These are phyloP conservation scores for Diplosphaera chodatii DNA, from an alignment of 139 green algal genomes.

Conservation along the genomic window DNA sequence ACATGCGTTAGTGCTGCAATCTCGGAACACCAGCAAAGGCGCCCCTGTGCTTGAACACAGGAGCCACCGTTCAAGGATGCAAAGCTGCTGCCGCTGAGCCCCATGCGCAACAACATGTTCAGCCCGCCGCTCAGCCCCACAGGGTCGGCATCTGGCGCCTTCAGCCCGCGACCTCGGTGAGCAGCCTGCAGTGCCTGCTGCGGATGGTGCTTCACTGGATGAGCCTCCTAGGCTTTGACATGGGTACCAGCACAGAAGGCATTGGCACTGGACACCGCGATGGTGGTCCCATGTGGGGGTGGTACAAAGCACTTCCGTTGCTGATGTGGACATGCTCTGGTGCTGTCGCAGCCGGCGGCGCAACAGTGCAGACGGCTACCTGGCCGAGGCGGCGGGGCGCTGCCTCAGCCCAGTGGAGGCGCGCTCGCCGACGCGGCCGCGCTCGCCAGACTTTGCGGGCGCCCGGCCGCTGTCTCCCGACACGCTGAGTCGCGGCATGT, in stretches of 20 bases:
- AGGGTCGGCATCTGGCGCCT: background rate
- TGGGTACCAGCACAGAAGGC: no score
- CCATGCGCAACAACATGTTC: conserved; percentile 2
- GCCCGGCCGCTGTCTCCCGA: conserved; percentile 7
- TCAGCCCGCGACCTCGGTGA: background rate
- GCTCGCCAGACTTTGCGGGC: background rate
- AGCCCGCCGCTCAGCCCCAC: conserved; percentile 10
- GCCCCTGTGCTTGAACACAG: conserved; percentile 16
- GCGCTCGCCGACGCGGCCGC: background rate
- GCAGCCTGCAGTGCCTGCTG: no score
- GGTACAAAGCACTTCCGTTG: no score
- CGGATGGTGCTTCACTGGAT: no score
- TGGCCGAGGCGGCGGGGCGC: background rate
- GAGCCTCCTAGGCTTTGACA: no score
- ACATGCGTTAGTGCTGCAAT: no score
- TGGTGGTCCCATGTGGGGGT: no score
- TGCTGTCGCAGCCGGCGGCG: background rate
- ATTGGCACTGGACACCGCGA: no score
- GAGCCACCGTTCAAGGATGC: conserved; percentile 64
- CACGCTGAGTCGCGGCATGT: conserved; percentile 7
- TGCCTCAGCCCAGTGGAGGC: background rate
- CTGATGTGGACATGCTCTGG: no score
- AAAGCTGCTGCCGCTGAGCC: conserved; percentile 54
- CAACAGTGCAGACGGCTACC: background rate
- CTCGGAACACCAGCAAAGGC: no score